Percentiles rank a stretch among this genome's conserved stretches.
Conservation (phyloP, 2,329 filamentous ascomycete genomes). For the Talaromyces islandicus region DNA sequence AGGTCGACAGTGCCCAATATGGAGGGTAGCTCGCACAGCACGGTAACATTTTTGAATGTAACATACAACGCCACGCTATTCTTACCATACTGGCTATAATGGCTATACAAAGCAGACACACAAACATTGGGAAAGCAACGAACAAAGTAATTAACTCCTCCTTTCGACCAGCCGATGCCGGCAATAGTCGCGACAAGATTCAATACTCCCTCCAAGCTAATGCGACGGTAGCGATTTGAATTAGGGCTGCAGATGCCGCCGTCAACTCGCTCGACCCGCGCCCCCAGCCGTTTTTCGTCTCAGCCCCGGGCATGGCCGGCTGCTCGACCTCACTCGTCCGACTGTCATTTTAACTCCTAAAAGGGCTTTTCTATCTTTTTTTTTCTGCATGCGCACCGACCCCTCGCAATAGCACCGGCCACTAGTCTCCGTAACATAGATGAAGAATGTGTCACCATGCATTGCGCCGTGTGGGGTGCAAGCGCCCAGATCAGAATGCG, state of each 20-base stretch:
- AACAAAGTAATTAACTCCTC: neutral
- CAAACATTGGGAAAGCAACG: neutral
- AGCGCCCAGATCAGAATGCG: neutral
- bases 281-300: neutral
- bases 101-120: neutral
- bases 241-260: constrained; percentile 10
- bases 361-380: neutral
- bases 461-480: neutral
- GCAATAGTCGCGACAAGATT: neutral
- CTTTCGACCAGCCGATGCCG: neutral
- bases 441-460: neutral
- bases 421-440: neutral
- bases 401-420: neutral
- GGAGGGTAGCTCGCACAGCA: neutral
- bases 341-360: neutral
- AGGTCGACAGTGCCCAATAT: neutral
- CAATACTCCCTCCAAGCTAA: neutral
- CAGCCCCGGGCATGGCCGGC: neutral
- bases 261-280: neutral
- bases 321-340: neutral
- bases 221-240: constrained; percentile 5
- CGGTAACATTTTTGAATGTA: neutral
- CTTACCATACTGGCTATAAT: neutral
- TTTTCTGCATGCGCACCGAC: neutral
- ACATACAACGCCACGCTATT: neutral